Evolutionary conservation across 2,329 filamentous ascomycete species (phyloP).

Genomic region (Colletotrichum gloeosporioides): DNA sequence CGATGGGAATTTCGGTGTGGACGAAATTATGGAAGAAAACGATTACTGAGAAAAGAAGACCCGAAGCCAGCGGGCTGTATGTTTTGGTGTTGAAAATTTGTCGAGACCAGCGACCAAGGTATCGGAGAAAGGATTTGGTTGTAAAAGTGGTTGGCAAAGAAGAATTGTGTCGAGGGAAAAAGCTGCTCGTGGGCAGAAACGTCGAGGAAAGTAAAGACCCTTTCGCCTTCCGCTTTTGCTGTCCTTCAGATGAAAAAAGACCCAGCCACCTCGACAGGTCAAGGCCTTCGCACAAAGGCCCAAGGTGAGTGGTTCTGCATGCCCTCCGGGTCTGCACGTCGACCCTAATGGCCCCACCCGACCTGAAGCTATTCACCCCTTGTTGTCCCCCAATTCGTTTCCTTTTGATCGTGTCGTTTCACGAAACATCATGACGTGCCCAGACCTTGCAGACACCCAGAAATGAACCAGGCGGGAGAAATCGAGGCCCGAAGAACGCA

Average conservation of each 20-base stretch:
- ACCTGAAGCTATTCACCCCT: conserved; percentile 1
- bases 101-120: not conserved
- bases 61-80: not conserved
- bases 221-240: not conserved
- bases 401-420: not conserved
- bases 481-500: not conserved
- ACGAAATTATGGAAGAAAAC: not conserved
- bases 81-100: not conserved
- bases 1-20: not conserved
- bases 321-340: not conserved
- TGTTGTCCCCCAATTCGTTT: not conserved
- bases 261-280: not conserved
- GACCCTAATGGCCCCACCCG: not conserved
- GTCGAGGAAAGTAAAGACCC: not conserved
- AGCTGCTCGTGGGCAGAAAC: not conserved
- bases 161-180: not conserved
- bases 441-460: not conserved
- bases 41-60: not conserved
- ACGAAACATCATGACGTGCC: not conserved
- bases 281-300: not conserved
- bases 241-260: not conserved
- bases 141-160: not conserved
- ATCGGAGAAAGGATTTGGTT: not conserved
- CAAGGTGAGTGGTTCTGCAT: not conserved
- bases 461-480: not conserved